phyloP scores from a whole-genome alignment of 768 basidiomycete species.

The Cystofilobasidium capitatum region DNA sequence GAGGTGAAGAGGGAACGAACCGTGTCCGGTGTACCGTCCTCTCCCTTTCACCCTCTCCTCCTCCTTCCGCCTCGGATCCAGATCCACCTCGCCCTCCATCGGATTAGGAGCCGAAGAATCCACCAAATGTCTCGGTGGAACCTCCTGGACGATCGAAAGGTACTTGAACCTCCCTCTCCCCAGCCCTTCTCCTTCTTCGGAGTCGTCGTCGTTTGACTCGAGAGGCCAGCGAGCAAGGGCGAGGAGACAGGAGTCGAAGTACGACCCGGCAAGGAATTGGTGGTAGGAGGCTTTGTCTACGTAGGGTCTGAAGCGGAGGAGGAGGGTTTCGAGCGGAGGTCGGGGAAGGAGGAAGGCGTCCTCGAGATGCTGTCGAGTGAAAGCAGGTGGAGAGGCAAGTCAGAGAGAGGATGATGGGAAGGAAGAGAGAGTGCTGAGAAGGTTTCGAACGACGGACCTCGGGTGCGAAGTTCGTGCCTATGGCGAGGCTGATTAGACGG shows the following conservation, averaged over 20 bases:
- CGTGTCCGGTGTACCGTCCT: constrained; percentile 19
- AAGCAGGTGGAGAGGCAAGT: neutral
- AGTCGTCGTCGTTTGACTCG: neutral
- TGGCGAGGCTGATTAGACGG: constrained; percentile 48
- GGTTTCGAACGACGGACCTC: constrained; percentile 40
- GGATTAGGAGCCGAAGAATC: constrained; percentile 25
- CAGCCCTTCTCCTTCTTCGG: no score
- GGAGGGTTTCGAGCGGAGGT: constrained; percentile 47
- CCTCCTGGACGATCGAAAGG: constrained; percentile 41
- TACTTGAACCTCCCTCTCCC: constrained; percentile 31
- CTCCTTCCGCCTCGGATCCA: constrained; percentile 32
- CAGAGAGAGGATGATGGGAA: neutral
- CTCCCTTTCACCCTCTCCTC: constrained; percentile 27
- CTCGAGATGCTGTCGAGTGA: constrained; percentile 48
- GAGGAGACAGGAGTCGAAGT: constrained; percentile 6
- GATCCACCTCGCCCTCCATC: constrained; percentile 28
- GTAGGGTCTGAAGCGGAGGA: constrained; percentile 75
- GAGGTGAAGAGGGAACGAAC: constrained; percentile 29
- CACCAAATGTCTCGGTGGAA: constrained; percentile 36
- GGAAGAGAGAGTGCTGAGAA: neutral
- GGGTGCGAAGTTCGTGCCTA: constrained; percentile 72
- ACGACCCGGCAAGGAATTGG: constrained; percentile 62
- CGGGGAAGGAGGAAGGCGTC: constrained; percentile 53
- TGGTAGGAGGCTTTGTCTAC: constrained; percentile 62
- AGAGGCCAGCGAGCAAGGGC: constrained; percentile 44